These are phyloP conservation scores for Trichosporon sp. DNA, from an alignment of 1,284 basidiomycete species.

Conservation along the genomic window DNA sequence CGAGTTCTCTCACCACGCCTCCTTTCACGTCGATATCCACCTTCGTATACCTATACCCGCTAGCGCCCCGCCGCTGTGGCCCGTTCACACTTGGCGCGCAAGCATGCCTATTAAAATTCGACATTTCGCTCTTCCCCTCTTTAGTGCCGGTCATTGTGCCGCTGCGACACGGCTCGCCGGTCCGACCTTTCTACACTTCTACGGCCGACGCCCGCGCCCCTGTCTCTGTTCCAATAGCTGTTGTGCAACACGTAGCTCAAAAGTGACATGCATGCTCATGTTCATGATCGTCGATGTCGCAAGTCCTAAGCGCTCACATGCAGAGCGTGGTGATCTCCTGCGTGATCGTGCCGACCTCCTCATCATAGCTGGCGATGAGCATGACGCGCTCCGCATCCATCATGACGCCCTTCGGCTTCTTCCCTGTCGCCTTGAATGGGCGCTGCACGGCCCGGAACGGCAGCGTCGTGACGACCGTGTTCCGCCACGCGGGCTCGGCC, in stretches of 20 bases:
- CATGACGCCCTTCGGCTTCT: conserved; percentile 49
- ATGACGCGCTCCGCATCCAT: conserved; percentile 54
- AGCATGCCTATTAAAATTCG: background rate
- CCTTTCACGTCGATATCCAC: background rate
- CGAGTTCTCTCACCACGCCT: background rate
- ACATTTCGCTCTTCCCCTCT: background rate
- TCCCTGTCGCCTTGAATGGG: conserved; percentile 26
- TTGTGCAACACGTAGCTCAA: conserved; percentile 10
- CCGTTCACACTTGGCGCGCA: background rate
- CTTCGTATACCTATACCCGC: background rate
- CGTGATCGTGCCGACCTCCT: background rate
- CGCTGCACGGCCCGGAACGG: conserved; percentile 39
- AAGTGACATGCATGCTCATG: conserved; percentile 18
- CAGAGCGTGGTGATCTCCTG: conserved; percentile 49
- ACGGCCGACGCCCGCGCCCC: too few species aligned
- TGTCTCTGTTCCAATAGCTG: conserved; percentile 9
- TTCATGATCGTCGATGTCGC: background rate
- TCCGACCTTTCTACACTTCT: background rate
- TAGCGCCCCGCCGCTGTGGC: background rate
- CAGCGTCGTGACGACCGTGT: conserved; percentile 40
- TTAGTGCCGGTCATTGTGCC: too few species aligned
- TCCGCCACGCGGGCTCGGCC: conserved; percentile 36
- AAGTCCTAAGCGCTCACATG: conserved; percentile 32
- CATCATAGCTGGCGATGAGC: conserved; percentile 26
- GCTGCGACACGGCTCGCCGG: background rate